Evolutionary conservation across 192 early-diverging fungal species (phyloP).

Genomic region (Gonapodya sp.): DNA sequence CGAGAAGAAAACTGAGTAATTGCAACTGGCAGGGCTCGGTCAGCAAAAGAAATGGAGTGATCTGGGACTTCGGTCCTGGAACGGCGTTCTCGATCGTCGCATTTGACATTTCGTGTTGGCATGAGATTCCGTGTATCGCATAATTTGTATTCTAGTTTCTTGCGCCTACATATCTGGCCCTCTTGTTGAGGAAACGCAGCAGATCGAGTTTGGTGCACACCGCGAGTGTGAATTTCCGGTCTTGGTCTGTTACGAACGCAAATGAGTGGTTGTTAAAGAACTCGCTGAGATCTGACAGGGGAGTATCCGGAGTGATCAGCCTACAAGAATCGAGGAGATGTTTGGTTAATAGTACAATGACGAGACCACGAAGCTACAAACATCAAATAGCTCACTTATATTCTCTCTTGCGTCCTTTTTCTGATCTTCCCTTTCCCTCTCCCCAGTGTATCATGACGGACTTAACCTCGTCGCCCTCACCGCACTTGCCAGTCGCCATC

Average conservation of each 20-base stretch:
- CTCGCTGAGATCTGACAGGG: slow-evolving; percentile 61
- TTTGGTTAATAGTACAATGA: not conserved
- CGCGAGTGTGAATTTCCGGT: slow-evolving; percentile 68
- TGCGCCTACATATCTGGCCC: not conserved
- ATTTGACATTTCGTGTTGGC: too few relatives aligned
- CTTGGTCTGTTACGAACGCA: slow-evolving; percentile 70
- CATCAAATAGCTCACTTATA: not conserved
- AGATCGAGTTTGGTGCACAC: slow-evolving; percentile 26
- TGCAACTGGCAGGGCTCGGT: too few relatives aligned
- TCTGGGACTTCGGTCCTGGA: not conserved
- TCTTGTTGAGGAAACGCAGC: not conserved
- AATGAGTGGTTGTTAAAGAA: slow-evolving; percentile 79
- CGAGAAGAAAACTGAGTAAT: too few relatives aligned
- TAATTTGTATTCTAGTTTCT: too few relatives aligned
- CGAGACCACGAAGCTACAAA: not conserved
- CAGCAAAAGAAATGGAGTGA: too few relatives aligned
- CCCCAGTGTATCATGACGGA: not conserved
- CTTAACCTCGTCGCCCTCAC: not conserved
- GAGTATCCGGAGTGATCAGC: slow-evolving; percentile 68
- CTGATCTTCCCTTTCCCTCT: not conserved
- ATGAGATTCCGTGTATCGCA: too few relatives aligned
- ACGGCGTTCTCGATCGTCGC: not conserved
- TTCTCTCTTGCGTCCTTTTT: not conserved
- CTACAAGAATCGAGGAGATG: not conserved
- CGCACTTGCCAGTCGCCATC: slow-evolving; percentile 16